Evolutionary conservation across 116 monocot genomes (phyloP), one percentile per base, ranked within the genome.

Genomic region (Posidonia oceanica): DNA sequence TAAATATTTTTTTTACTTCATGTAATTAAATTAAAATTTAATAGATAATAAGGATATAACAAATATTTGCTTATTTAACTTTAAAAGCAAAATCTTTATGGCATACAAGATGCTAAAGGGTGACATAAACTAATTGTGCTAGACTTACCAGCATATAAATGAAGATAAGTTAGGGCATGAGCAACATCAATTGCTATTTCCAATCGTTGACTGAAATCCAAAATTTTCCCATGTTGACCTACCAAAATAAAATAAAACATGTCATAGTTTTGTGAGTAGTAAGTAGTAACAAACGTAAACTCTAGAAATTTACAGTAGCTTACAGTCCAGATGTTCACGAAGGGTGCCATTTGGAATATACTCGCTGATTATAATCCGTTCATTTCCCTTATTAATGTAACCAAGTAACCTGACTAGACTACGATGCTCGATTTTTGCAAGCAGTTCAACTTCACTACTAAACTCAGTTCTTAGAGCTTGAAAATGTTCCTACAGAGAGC

Each of bases 151-250:
- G 96, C 81, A 81, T 85, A 91, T 63, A 86, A 76, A 83, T 96
- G 96, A 66, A 96, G 96, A 83, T 96, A 88, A 22, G 96, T 89
- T 29, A 96, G 73, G 39, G 84, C 96, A 84, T 91, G 91, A 52
- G 96, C 88, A 72, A 96, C 77, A 78, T 96, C 96, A 59, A 96
- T 96, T 10, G 96, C 82, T 61, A 96, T 88, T 79, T 91, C 87
- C 39, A 96, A 70, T n/a, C 96, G 80, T 48, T 88, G 91, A 71
- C 79, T 86, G 63, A 96, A 96, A 77, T 96, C 85, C 74, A 96
- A 76, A 59, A 83, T 75, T 67, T 69, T 67, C 8, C 86, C 89
- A 73, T 76, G 64, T 61, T 71, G 80, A 75, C 86, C 95, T 95
- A 80, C 13, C 59, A 71, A 74, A 55, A 8, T 4, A 39, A 61